Evolutionary conservation across 1,284 basidiomycete genomes (phyloP), one percentile per base, ranked within the genome.

Genomic region (Apiotrichum porosum): DNA sequence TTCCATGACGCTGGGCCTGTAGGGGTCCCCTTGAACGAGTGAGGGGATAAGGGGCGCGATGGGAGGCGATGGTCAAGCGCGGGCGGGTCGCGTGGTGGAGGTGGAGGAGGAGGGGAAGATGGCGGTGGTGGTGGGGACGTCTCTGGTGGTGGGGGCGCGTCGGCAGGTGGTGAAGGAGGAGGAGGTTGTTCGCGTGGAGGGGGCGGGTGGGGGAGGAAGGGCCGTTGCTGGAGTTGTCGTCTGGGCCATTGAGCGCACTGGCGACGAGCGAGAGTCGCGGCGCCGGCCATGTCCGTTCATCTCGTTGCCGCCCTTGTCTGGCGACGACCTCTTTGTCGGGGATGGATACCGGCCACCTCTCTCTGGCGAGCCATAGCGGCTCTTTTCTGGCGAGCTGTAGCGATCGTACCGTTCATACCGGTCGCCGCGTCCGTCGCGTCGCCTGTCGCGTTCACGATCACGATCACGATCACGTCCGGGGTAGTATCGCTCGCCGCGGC

Each of bases 31-130:
- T n/a, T n/a, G n/a, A n/a, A n/a, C n/a, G 26, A 28, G 6, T 12
- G 8, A 28, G 26, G 26, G 12, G 26, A 28, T 6, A 28, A 12
- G 12, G 26, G 26, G 26, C 26, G 26, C 6, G 26, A 28, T 28
- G 26, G 26, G 26, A 28, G 8, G 6, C 26, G 26, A 28, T 28
- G 26, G 26, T 28, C 31, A 23, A 3, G 39, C 30, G 22, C 42
- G 3, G 54, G 50, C 18, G 54, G 57, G 15, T 52, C 57, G 36
- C 73, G 68, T 1, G 70, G 40, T 17, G 50, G 51, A 22, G 44
- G 35, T 8, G 52, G 35, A 23, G 52, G 50, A 4, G 54, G 52
- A 28, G 47, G 37, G 3, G 37, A 15, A 2, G 42, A 3, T 3
- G 56, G 44, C 4, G 56, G 61, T n/a, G 65, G 58, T 32, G 61